phyloP scores from a whole-genome alignment of 75 land plant genomes.

The Picea glauca region DNA sequence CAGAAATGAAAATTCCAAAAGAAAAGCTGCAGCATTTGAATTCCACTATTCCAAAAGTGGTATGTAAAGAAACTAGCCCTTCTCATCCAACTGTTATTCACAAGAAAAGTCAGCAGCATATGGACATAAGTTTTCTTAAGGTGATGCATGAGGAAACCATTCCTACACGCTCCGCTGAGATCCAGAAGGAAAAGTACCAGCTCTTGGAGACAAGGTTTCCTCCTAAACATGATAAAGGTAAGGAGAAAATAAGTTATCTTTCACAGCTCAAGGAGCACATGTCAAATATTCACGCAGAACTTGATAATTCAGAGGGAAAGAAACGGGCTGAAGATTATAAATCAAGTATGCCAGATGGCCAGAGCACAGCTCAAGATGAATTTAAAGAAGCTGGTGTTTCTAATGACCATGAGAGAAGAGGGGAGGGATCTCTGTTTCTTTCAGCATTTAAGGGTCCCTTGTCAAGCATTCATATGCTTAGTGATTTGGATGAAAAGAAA shows the following conservation, averaged over 20 bases:
- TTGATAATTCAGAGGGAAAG: conserved; percentile 7
- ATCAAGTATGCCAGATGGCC: background rate
- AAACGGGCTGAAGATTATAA: conserved; percentile 8
- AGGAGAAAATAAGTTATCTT: background rate
- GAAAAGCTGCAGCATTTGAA: background rate
- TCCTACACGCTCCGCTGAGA: background rate
- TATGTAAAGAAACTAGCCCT: background rate
- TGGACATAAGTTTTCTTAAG: background rate
- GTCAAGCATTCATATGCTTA: background rate
- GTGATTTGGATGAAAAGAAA: background rate
- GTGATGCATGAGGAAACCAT: background rate
- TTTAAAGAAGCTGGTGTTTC: background rate
- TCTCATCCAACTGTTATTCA: background rate
- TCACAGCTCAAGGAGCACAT: conserved; percentile 8
- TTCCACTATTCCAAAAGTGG: background rate
- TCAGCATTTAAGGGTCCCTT: background rate
- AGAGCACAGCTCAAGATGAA: no score
- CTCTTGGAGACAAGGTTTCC: conserved; percentile 60
- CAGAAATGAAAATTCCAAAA: background rate
- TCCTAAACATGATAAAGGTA: conserved; percentile 21
- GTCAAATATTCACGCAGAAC: background rate
- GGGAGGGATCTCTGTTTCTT: background rate
- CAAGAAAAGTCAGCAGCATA: background rate
- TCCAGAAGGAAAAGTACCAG: conserved; percentile 17
- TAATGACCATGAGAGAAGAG: background rate